A percentile compares a stretch with the other conserved stretches of the same genome.
phyloP scores from a whole-genome alignment of 306 rosid species.

The Sicyos baderoa region DNA sequence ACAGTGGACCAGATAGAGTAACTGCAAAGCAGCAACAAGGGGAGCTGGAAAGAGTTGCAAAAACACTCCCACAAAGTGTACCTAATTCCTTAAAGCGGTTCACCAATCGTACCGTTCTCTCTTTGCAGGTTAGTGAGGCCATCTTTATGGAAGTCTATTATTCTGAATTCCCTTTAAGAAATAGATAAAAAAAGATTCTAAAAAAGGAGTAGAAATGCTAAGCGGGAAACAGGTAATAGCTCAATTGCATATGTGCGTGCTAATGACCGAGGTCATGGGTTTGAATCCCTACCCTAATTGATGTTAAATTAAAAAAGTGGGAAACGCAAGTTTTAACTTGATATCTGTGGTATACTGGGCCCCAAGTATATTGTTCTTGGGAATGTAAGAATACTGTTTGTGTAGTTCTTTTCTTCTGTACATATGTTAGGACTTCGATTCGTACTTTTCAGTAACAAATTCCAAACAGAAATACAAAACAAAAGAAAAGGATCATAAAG shows the following conservation, averaged over 20 bases:
- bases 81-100: constrained; percentile 71
- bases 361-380: not conserved
- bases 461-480: too few relatives aligned
- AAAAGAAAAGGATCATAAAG: too few relatives aligned
- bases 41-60: constrained; percentile 86
- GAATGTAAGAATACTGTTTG: not conserved
- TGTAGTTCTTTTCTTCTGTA: not conserved
- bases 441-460: too few relatives aligned
- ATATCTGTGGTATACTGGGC: not conserved
- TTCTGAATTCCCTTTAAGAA: not conserved
- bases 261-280: too few relatives aligned
- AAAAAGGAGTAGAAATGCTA: not conserved
- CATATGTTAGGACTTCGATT: not conserved
- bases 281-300: too few relatives aligned
- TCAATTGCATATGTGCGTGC: too few relatives aligned
- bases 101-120: constrained; percentile 65
- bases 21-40: constrained; percentile 73
- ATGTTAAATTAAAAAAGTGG: too few relatives aligned
- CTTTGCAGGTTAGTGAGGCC: constrained; percentile 67
- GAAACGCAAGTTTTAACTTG: not conserved
- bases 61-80: constrained; percentile 54
- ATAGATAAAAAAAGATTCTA: not conserved
- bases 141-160: constrained; percentile 16
- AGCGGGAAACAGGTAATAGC: not conserved
- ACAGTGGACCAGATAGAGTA: constrained; percentile 75